A percentile compares a stretch with the other conserved stretches of the same genome.
Conservation (phyloP, 768 basidiomycete species). For the Fomitopsis serialis region DNA sequence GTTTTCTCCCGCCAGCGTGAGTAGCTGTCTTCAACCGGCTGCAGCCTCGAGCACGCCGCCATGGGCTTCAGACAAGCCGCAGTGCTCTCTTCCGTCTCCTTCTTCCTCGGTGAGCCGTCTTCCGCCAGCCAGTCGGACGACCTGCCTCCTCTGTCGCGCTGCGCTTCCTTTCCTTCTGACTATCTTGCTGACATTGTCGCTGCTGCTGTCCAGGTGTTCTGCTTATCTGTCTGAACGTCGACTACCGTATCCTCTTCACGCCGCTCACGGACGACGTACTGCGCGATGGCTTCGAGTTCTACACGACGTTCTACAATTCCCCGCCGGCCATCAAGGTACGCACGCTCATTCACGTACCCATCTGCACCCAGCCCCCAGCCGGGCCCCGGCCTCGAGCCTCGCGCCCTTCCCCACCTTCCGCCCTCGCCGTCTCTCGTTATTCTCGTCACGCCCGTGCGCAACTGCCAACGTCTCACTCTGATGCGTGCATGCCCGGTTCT, state of each 20-base stretch:
- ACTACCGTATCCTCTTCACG: slow-evolving; percentile 78
- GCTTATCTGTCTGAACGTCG: slow-evolving; percentile 83
- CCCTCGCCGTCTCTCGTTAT: not conserved
- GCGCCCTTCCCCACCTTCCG: too few species aligned
- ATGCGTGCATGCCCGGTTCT: not conserved
- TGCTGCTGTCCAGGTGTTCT: slow-evolving; percentile 54
- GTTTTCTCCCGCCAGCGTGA: not conserved
- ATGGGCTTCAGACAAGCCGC: slow-evolving; percentile 92
- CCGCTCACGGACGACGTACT: slow-evolving; percentile 58
- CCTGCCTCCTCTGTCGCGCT: slow-evolving; percentile 10
- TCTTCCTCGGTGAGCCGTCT: slow-evolving; percentile 75
- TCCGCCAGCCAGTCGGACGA: too few species aligned
- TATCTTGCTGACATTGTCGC: not conserved
- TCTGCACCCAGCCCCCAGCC: not conserved
- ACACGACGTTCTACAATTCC: slow-evolving; percentile 88
- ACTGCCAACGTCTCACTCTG: not conserved
- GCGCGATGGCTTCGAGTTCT: slow-evolving; percentile 82
- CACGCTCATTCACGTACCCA: slow-evolving; percentile 3
- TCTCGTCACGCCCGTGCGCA: not conserved
- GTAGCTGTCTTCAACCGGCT: not conserved
- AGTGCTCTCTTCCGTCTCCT: slow-evolving; percentile 82
- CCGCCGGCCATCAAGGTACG: slow-evolving; percentile 90
- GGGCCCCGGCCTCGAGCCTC: not conserved
- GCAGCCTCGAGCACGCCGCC: slow-evolving; percentile 4
- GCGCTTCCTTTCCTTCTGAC: slow-evolving; percentile 13